Evolutionary conservation across 1,284 basidiomycete species (phyloP).

Genomic region (Pseudozyma thailandica): DNA sequence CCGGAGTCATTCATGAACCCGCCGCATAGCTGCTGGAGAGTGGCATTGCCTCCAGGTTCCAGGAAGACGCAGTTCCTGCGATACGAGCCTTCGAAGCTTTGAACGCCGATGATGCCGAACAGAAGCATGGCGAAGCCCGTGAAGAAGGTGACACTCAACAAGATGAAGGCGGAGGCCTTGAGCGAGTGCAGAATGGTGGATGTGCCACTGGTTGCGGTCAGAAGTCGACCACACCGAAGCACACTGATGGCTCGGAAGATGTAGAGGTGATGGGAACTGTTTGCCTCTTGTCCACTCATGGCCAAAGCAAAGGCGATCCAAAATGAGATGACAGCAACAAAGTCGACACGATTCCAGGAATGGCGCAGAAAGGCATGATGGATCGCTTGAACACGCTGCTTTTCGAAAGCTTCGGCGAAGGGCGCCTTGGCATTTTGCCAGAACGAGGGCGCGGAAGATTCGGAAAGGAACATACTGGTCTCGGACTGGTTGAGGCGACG

Average conservation of each 20-base stretch:
- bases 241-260: constrained; percentile 91
- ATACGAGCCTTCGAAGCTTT: constrained; percentile 66
- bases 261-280: constrained; percentile 77
- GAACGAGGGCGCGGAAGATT: constrained; percentile 33
- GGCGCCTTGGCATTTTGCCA: constrained; percentile 64
- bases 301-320: constrained; percentile 82
- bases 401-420: constrained; percentile 71
- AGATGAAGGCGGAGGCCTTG: constrained; percentile 86
- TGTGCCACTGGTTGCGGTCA: constrained; percentile 93
- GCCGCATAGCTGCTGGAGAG: constrained; percentile 62
- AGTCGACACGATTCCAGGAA: constrained; percentile 92
- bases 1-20: constrained; percentile 45
- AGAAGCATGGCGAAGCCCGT: constrained; percentile 88
- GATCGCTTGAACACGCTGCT: constrained; percentile 66
- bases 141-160: constrained; percentile 89
- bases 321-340: constrained; percentile 82
- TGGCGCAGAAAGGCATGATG: constrained; percentile 81
- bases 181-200: constrained; percentile 90
- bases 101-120: constrained; percentile 74
- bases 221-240: constrained; percentile 81
- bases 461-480: constrained; percentile 44
- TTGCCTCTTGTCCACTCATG: constrained; percentile 75
- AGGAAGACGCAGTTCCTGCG: constrained; percentile 65
- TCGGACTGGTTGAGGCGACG: constrained; percentile 40
- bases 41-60: constrained; percentile 55